Conservation (phyloP, 495 filamentous ascomycete genomes). For the Daldinia decipiens region DNA sequence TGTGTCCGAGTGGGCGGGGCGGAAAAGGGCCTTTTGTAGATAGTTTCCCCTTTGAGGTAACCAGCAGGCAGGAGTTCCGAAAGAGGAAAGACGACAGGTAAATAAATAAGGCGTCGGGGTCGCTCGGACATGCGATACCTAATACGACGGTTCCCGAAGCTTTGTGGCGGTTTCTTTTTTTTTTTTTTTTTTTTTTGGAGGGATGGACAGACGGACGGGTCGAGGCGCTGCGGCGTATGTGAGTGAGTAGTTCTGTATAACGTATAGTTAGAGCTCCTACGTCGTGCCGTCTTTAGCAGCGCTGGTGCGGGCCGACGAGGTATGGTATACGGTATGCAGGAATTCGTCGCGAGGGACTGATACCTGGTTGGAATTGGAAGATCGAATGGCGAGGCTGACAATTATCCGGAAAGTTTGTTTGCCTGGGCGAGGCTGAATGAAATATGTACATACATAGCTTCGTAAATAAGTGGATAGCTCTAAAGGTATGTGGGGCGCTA, state of each 20-base stretch:
- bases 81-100: background rate
- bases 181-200: background rate
- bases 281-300: background rate
- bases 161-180: background rate
- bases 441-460: no score
- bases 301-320: background rate
- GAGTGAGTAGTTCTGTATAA: no score
- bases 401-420: constrained; percentile 45
- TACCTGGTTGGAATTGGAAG: constrained; percentile 9
- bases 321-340: background rate
- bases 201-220: background rate
- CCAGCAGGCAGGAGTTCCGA: background rate
- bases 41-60: background rate
- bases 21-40: no score
- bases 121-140: background rate
- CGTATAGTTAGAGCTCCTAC: no score
- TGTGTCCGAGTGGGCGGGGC: no score
- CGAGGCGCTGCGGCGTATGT: background rate
- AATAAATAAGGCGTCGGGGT: background rate
- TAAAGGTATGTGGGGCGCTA: constrained; percentile 22
- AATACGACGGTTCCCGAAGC: background rate
- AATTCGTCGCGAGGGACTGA: constrained; percentile 7
- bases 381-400: constrained; percentile 40
- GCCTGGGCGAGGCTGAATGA: constrained; percentile 40
- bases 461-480: constrained; percentile 36